Evolutionary conservation across 129 eudicot genomes (phyloP).

Genomic region (Saussurea involucrata): DNA sequence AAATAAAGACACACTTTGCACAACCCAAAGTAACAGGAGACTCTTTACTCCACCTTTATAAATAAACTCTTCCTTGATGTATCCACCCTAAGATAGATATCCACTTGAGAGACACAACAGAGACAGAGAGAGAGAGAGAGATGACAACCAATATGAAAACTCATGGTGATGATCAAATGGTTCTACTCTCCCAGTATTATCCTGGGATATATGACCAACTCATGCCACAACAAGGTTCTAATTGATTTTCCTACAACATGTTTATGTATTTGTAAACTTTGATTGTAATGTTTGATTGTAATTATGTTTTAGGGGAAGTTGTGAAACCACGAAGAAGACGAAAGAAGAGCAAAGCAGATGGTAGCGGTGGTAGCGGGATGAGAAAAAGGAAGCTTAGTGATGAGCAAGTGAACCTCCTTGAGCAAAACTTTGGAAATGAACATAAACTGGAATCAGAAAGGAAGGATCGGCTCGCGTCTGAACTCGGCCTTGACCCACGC

Average conservation of each 20-base stretch:
- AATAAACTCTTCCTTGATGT: conserved; percentile 39
- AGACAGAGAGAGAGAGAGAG: conserved; percentile 10
- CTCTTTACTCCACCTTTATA: conserved; percentile 40
- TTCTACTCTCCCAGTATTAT: conserved; percentile 62
- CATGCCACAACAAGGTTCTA: conserved; percentile 60
- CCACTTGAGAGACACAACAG: conserved; percentile 19
- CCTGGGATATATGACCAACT: conserved; percentile 67
- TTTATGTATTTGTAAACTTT: conserved; percentile 14
- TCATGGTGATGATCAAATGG: conserved; percentile 63
- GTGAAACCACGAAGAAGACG: conserved; percentile 53
- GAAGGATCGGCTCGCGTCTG: conserved; percentile 72
- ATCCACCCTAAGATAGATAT: conserved; percentile 34
- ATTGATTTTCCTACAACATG: neutral
- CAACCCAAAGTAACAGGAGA: conserved; percentile 29
- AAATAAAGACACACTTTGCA: conserved; percentile 32
- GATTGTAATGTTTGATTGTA: conserved; percentile 6
- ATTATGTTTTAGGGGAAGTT: conserved; percentile 29
- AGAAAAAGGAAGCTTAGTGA: conserved; percentile 79
- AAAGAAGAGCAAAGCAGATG: conserved; percentile 52
- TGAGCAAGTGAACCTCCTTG: conserved; percentile 61
- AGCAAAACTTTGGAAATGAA: conserved; percentile 56
- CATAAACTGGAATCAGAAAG: conserved; percentile 87
- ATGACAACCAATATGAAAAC: conserved; percentile 40
- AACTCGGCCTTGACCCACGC: conserved; percentile 83
- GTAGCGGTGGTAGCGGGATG: conserved; percentile 33